Evolutionary conservation across 306 rosid species (phyloP).

Genomic region (Prunus mira): DNA sequence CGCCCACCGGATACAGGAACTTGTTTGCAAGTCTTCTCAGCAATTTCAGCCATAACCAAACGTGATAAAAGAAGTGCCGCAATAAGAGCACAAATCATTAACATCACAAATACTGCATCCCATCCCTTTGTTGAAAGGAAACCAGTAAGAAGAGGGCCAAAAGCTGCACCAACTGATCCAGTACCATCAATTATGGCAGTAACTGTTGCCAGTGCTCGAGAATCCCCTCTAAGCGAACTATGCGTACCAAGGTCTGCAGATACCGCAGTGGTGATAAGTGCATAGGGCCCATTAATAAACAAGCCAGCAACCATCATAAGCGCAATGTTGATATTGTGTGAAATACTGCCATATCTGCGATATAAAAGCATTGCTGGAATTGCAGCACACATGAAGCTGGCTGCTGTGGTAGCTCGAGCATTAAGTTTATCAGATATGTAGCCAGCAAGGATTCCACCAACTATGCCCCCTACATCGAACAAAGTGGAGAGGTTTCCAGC

Average conservation of each 20-base stretch:
- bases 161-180: slow-evolving; percentile 79
- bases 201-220: slow-evolving; percentile 86
- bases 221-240: slow-evolving; percentile 64
- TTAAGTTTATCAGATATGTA: slow-evolving; percentile 71
- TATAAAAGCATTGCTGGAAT: slow-evolving; percentile 67
- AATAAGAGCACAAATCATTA: slow-evolving; percentile 58
- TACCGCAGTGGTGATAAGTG: slow-evolving; percentile 87
- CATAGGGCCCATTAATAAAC: slow-evolving; percentile 79
- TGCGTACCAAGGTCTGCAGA: slow-evolving; percentile 90
- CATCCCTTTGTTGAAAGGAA: slow-evolving; percentile 69
- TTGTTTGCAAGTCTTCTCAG: slow-evolving; percentile 42
- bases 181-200: slow-evolving; percentile 89
- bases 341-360: slow-evolving; percentile 52
- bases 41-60: slow-evolving; percentile 53
- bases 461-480: slow-evolving; percentile 79
- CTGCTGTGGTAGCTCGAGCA: slow-evolving; percentile 79
- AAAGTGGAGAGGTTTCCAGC: slow-evolving; percentile 84
- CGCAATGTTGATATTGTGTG: slow-evolving; percentile 47
- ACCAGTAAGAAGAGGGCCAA: slow-evolving; percentile 87
- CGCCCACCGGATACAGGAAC: slow-evolving; percentile 21
- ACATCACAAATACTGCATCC: slow-evolving; percentile 66
- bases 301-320: slow-evolving; percentile 80
- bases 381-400: slow-evolving; percentile 71
- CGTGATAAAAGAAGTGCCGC: slow-evolving; percentile 67
- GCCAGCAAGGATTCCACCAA: slow-evolving; percentile 87